These are phyloP conservation scores for Kodamaea anthophila DNA, from an alignment of 1,139 yeast genomes.

Conservation along the genomic window DNA sequence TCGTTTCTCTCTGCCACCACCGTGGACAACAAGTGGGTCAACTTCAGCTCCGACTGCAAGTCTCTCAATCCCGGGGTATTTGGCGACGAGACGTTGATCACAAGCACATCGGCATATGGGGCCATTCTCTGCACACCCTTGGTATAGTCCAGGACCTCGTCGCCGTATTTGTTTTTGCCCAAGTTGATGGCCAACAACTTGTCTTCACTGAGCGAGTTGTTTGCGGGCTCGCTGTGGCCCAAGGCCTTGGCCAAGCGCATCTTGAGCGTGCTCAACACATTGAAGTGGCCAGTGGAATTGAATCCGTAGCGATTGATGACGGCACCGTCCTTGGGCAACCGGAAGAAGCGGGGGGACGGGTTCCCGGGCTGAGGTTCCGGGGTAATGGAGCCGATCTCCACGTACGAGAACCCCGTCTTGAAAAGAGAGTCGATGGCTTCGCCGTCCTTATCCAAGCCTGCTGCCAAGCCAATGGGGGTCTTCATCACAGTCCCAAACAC, in stretches of 20 bases:
- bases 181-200: conserved; percentile 75
- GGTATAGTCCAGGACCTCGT: conserved; percentile 79
- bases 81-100: conserved; percentile 92
- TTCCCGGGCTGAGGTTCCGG: conserved; percentile 94
- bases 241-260: conserved; percentile 48
- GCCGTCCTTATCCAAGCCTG: conserved; percentile 92
- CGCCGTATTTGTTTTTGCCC: conserved; percentile 90
- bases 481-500: conserved; percentile 60
- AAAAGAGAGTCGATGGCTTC: conserved; percentile 85
- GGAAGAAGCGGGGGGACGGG: conserved; percentile 83
- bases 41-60: conserved; percentile 70
- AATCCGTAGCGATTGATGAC: conserved; percentile 93
- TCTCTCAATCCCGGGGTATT: conserved; percentile 93
- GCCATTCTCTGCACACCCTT: conserved; percentile 80
- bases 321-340: conserved; percentile 79
- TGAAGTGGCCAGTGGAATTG: conserved; percentile 83
- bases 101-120: conserved; percentile 79
- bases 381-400: conserved; percentile 90
- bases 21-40: conserved; percentile 59
- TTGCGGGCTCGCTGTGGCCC: conserved; percentile 25
- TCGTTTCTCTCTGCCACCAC: conserved; percentile 56
- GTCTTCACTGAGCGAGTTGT: conserved; percentile 59
- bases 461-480: conserved; percentile 89
- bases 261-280: conserved; percentile 60
- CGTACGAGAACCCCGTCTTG: conserved; percentile 78